Base-by-base conservation (phyloP, 805 yeast species). In the Kregervanrija pseudodelftensis region DNA sequence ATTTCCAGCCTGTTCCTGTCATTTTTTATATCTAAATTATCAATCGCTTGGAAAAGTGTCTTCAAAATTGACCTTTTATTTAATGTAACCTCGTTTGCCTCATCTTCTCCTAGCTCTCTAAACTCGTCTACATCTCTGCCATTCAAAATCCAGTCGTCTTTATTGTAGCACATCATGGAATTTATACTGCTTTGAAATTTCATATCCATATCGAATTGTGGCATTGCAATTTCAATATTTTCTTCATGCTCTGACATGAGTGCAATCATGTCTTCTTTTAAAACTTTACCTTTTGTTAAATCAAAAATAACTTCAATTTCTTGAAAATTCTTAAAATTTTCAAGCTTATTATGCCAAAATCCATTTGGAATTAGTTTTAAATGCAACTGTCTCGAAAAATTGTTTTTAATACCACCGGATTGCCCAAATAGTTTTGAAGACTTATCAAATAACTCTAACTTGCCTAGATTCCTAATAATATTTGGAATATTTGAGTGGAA, bases 301-400 rank as follows among this genome's bases (percentile, higher is more conserved):
- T 54, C 57, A 42, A 65, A 53, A 56, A 65, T 57, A 8, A 65
- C 43, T 42, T 66, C 69, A 36, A 63, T 45, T 37, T 57, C 54
- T 11, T 68, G 68, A 33, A 53, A 51, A 3, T 45, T 42, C 13
- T 53, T 43, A 15, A 58, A 54, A 35, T 55, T 48, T 3, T 50
- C 49, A 30, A 55, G 45, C 5, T 43, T 31, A 12, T 44, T 44
- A n/a, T 51, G 44, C 15, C 45, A 44, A 40, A 53, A 62, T 4
- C 60, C 63, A 49, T 66, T 63, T 1, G 70, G 68, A 13, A 60
- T 47, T 37, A 66, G 47, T 40, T 59, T 61, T 30, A 66, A 45
- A 30, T 61, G 60, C 13, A 63, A 37, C 15, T 58, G 55, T 32
- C 55, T 51, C 14, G 52, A 58, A 33, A 61, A 64, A 36, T 57